Base-by-base conservation (phyloP, 805 yeast species). In the Yarrowia yakushimensis region DNA sequence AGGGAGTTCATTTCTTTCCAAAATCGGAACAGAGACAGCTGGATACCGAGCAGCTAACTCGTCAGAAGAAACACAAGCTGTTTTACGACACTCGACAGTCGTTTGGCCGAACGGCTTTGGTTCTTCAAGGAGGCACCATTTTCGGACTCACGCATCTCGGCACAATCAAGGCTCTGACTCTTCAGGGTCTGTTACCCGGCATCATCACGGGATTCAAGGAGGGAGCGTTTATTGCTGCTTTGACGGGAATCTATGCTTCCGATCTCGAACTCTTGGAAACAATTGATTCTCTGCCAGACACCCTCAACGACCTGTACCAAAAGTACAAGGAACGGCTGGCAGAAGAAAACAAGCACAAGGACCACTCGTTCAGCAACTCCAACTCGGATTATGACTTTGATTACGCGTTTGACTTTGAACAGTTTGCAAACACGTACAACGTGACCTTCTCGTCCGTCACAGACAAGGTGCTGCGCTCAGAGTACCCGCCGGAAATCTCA, bases 71-170 rank as follows among this genome's bases (percentile, higher is more conserved):
- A 69, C 79, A 82, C 66, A 91, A 82, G 73, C 90, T 88, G 73
- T 91, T 87, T 76, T 94, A 85, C 71, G 97, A 86, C 75, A 90
- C 89, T 17, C 82, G 89, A 68, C 91, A 90, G 71, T 85, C 96
- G 0, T 83, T 88, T 72, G 99, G 99, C 0, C 83, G 90, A 52
- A 90, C 98, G 0, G 97, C 97, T 0, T 77, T 94, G 63, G 83
- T 93, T 37, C 77, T 94, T 25, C 97, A 94, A 74, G 99, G 99
- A 28, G 98, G 99, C 1, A 88, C 97, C 0, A 76, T 94, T 22
- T 94, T 93, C 76, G 98, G 99, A 0, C 76, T 94, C 65, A 92
- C 96, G 69, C 99, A 94, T 73, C 71, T 94, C 34, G 99, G 99
- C 1, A 97, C 92, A 1, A 88, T 93, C 9, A 87, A 87, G 66